Percentiles rank a stretch among this genome's conserved stretches.
Conservation (phyloP, 2,329 filamentous ascomycete genomes). For the Orbilia brochopaga region DNA sequence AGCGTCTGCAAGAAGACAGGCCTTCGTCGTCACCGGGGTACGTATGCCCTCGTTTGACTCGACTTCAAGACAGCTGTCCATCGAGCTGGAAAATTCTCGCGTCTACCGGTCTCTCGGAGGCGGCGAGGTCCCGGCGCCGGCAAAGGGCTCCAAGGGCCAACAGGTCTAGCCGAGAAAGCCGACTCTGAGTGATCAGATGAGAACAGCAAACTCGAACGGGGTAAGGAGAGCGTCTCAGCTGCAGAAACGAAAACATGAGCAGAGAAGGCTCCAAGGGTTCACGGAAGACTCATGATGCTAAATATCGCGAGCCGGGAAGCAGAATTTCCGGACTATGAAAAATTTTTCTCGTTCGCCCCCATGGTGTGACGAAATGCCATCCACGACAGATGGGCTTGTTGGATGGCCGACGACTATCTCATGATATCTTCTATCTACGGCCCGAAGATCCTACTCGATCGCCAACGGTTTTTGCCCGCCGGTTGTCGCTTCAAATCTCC, state of each 20-base stretch:
- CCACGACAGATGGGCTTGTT: background rate
- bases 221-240: background rate
- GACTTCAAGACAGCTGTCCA: constrained; percentile 4
- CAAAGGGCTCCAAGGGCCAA: constrained; percentile 16
- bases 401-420: constrained; percentile 2
- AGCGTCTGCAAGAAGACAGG: constrained; percentile 28
- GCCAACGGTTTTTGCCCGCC: constrained; percentile 8
- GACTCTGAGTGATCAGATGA: constrained; percentile 15
- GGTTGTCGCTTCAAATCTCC: constrained; percentile 39
- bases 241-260: background rate
- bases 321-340: background rate
- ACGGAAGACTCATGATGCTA: background rate
- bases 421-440: constrained; percentile 8
- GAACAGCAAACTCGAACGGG: constrained; percentile 11
- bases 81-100: constrained; percentile 18
- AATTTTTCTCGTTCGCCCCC: constrained; percentile 16
- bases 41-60: constrained; percentile 1
- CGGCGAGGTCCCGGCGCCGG: constrained; percentile 29
- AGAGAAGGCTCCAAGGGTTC: background rate
- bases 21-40: background rate
- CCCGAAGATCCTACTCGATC: constrained; percentile 19
- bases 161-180: constrained; percentile 31
- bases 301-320: background rate
- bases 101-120: constrained; percentile 23
- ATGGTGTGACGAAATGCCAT: constrained; percentile 3